These are phyloP conservation scores for Magnaporthiopsis rhizophila DNA, from an alignment of 2,329 filamentous ascomycete genomes.

Conservation along the genomic window DNA sequence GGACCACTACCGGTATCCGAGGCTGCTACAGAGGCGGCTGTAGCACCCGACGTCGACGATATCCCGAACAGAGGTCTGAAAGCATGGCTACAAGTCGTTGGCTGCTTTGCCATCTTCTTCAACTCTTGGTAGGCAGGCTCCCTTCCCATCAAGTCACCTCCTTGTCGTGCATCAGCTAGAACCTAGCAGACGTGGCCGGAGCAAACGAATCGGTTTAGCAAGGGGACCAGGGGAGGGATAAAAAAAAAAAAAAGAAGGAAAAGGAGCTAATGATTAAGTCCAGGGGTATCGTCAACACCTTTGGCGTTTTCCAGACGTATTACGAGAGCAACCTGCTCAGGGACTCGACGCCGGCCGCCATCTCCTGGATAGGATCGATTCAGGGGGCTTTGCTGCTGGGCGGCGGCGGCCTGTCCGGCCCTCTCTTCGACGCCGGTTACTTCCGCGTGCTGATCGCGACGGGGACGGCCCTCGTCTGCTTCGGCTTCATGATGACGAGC, in stretches of 20 bases:
- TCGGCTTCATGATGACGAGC: conserved; percentile 38
- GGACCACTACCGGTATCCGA: not conserved
- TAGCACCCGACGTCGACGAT: not conserved
- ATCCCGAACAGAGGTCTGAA: conserved; percentile 37
- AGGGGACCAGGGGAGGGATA: too few relatives aligned
- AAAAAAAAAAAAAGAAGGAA: too few relatives aligned
- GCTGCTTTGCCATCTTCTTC: conserved; percentile 45
- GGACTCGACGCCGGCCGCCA: conserved; percentile 21
- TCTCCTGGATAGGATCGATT: conserved; percentile 38
- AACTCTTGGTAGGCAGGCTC: conserved; percentile 46
- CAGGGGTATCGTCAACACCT: conserved; percentile 31
- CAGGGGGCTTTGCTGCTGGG: conserved; percentile 38
- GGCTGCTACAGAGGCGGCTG: not conserved
- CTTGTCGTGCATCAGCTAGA: too few relatives aligned
- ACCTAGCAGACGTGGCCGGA: too few relatives aligned
- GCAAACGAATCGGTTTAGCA: not conserved
- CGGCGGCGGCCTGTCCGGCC: conserved; percentile 33
- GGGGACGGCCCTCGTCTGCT: conserved; percentile 33
- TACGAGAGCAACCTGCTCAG: conserved; percentile 31
- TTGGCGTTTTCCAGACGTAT: conserved; percentile 48
- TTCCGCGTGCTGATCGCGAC: conserved; percentile 29
- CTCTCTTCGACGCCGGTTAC: conserved; percentile 39
- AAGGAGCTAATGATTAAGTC: not conserved
- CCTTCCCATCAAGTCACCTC: too few relatives aligned
- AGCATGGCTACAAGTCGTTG: conserved; percentile 48